Evolutionary conservation across 2,329 filamentous ascomycete species (phyloP), one percentile per base, ranked within the genome.

Genomic region (Pseudopithomyces maydicus): DNA sequence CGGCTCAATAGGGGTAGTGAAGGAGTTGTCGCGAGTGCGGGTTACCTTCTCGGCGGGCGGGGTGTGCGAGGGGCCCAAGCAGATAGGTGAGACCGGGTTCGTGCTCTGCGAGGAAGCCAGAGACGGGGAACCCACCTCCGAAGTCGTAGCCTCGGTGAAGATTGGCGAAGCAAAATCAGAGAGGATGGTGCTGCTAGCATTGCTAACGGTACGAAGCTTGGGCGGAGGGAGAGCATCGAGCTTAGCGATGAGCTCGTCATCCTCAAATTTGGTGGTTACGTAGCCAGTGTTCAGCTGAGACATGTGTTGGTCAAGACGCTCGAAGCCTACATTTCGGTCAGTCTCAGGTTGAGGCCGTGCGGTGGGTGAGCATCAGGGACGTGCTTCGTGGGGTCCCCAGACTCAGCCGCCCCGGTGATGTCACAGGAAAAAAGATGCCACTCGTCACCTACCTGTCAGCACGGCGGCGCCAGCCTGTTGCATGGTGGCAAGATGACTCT

Each of bases 401-500:
- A 51, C 42, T 52, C 45, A 71, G 36, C 44, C 46, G 39, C n/a
- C n/a, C 26, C 20, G 22, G 46, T n/a, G 53, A 55, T 47, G 59
- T 61, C 48, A 48, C 38, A 57, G 53, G 41, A 56, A 55, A 51
- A 54, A 51, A 44, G 50, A 38, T 23, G 47, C 19, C n/a, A 41
- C 22, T 32, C 39, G 56, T 51, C 41, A 72, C 75, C 58, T 75
- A 57, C 77, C 71, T 46, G 79, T 81, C 60, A 74, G 69, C 33
- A 81, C 74, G 36, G 79, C 79, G 17, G 80, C 80, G 41, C 77
- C 79, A 49, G 78, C 73, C 46, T 76, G 74, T 60, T 77, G 74
- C 65, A 81, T 73, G 32, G 74, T 68, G 4, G 72, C 66, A 29
- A 79, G 56, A 33, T 62, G 64, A 12, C 67, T 60, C 48, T 71